phyloP scores from a whole-genome alignment of 371 early-diverging fungal species.

The Mortierella polycephala region DNA sequence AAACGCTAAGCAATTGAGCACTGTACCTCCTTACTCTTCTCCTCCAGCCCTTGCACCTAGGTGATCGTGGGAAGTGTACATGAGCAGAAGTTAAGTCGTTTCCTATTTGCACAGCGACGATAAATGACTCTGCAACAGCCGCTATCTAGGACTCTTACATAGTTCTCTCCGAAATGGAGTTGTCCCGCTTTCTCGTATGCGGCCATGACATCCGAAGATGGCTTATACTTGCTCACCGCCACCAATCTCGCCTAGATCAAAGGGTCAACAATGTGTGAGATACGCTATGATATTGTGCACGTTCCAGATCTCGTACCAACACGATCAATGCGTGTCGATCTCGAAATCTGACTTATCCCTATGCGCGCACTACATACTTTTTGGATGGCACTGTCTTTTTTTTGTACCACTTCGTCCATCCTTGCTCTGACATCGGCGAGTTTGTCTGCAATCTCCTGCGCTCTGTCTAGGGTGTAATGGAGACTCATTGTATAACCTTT shows the following conservation, averaged over 20 bases:
- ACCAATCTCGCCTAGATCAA: constrained; percentile 74
- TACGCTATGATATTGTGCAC: neutral
- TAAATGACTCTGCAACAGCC: neutral
- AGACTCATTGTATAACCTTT: constrained; percentile 23
- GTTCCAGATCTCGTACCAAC: neutral
- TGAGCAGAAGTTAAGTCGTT: neutral
- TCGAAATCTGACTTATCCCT: too few species aligned
- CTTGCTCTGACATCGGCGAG: constrained; percentile 12
- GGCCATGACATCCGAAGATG: constrained; percentile 78
- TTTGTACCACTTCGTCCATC: constrained; percentile 17
- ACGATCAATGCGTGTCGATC: neutral
- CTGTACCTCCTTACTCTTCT: constrained; percentile 82
- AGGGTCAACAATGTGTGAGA: neutral
- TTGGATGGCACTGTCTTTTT: constrained; percentile 9
- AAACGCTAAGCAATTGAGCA: neutral
- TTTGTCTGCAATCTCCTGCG: constrained; percentile 37
- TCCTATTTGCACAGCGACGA: too few species aligned
- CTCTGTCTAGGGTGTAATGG: constrained; percentile 24
- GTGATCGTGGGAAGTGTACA: neutral
- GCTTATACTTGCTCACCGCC: constrained; percentile 94
- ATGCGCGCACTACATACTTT: constrained; percentile 3
- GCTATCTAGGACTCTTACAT: constrained; percentile 62
- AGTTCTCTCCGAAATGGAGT: constrained; percentile 96
- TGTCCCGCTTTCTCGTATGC: constrained; percentile 84
- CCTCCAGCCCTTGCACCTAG: constrained; percentile 91